These are phyloP conservation scores for Thuja plicata DNA, from an alignment of 83 land plant genomes.

Conservation along the genomic window DNA sequence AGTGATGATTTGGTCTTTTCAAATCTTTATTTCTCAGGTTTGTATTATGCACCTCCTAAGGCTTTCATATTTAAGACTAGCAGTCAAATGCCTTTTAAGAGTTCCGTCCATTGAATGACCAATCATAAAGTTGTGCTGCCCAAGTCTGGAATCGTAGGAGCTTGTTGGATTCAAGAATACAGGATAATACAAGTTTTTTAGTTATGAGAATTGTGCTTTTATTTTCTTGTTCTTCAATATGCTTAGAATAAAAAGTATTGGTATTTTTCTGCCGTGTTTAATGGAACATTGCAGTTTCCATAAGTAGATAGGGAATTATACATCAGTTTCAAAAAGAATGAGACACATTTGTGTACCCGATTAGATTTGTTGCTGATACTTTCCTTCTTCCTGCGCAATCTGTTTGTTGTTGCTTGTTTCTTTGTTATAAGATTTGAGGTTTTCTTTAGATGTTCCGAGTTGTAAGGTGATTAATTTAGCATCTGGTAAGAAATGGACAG, in stretches of 20 bases:
- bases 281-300: not conserved
- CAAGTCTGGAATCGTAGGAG: not conserved
- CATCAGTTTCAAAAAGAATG: not conserved
- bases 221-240: not conserved
- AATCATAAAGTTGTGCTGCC: not conserved
- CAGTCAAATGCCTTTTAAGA: not conserved
- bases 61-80: not conserved
- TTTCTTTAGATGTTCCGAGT: not conserved
- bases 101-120: too few relatives aligned
- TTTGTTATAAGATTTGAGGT: not conserved
- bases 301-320: not conserved
- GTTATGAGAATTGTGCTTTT: not conserved
- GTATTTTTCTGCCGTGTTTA: not conserved
- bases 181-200: not conserved
- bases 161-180: not conserved
- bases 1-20: not conserved
- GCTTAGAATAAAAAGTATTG: not conserved
- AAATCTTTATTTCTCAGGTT: not conserved
- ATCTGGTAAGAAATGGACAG: not conserved
- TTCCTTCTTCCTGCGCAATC: not conserved
- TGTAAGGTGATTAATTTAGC: not conserved
- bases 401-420: not conserved
- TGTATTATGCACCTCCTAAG: not conserved
- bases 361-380: not conserved
- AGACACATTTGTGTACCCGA: not conserved